phyloP scores from a whole-genome alignment of 2,329 filamentous ascomycete genomes.

The Elsinoe australis region DNA sequence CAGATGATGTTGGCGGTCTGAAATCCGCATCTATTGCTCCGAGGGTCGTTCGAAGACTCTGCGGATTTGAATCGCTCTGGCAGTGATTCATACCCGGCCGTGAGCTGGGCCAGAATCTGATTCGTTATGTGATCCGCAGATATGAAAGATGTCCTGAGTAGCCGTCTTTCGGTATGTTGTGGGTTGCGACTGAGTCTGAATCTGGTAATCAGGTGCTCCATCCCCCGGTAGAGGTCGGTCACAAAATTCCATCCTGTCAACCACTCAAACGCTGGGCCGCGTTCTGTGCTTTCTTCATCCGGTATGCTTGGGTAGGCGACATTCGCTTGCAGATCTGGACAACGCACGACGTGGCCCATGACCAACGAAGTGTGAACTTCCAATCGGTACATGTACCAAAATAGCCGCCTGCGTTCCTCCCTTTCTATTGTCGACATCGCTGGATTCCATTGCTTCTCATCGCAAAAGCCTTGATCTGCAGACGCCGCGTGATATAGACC shows the following conservation, averaged over 20 bases:
- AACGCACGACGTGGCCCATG: constrained; percentile 41
- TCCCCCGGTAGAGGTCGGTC: constrained; percentile 48
- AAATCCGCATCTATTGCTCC: constrained; percentile 38
- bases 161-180: constrained; percentile 3
- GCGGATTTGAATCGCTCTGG: constrained; percentile 27
- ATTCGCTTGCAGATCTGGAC: constrained; percentile 38
- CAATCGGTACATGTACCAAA: constrained; percentile 52
- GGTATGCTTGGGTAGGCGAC: constrained; percentile 42
- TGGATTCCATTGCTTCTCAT: constrained; percentile 12
- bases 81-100: constrained; percentile 23
- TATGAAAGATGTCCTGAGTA: constrained; percentile 7
- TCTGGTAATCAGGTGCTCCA: constrained; percentile 38
- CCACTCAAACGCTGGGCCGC: constrained; percentile 34
- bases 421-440: constrained; percentile 1
- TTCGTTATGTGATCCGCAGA: background rate
- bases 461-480: constrained; percentile 7
- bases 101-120: constrained; percentile 1
- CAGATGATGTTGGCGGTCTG: constrained; percentile 46
- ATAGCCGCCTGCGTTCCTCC: constrained; percentile 38
- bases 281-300: constrained; percentile 32
- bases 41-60: constrained; percentile 24
- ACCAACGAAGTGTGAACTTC: constrained; percentile 49
- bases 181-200: constrained; percentile 6
- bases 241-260: constrained; percentile 50
- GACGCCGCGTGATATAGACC: constrained; percentile 4